phyloP scores from a whole-genome alignment of 441 rosid species.

The Breynia disticha region DNA sequence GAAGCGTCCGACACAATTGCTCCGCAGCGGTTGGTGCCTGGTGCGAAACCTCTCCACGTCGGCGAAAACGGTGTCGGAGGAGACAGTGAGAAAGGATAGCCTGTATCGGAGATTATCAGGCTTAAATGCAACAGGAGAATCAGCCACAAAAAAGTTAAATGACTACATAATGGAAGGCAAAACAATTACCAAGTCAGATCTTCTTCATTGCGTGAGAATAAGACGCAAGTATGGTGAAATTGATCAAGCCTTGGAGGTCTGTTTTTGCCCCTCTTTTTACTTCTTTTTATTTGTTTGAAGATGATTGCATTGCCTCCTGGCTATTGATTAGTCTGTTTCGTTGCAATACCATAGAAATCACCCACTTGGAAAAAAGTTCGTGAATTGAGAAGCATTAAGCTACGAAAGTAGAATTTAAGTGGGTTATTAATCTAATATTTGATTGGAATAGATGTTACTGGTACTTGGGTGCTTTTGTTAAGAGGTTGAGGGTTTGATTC shows the following conservation, averaged over 20 bases:
- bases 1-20: constrained; percentile 25
- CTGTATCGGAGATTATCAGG: constrained; percentile 46
- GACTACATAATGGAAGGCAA: constrained; percentile 54
- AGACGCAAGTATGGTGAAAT: constrained; percentile 52
- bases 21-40: constrained; percentile 25
- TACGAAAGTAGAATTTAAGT: too few species aligned
- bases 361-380: too few species aligned
- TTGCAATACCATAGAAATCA: too few species aligned
- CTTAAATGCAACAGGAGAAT: constrained; percentile 38
- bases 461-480: too few species aligned
- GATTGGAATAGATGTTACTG: too few species aligned
- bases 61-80: constrained; percentile 13
- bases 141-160: constrained; percentile 46
- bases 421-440: not conserved
- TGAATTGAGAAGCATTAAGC: too few species aligned
- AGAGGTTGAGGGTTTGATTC: too few species aligned
- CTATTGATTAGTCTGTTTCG: too few species aligned
- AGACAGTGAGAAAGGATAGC: constrained; percentile 12
- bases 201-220: constrained; percentile 33
- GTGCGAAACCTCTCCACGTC: constrained; percentile 26
- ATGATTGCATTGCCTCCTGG: too few species aligned
- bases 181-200: constrained; percentile 30
- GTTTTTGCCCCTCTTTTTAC: too few species aligned
- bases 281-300: too few species aligned
- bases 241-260: constrained; percentile 67